phyloP scores from a whole-genome alignment of 768 basidiomycete species.

The Pisolithus orientalis region DNA sequence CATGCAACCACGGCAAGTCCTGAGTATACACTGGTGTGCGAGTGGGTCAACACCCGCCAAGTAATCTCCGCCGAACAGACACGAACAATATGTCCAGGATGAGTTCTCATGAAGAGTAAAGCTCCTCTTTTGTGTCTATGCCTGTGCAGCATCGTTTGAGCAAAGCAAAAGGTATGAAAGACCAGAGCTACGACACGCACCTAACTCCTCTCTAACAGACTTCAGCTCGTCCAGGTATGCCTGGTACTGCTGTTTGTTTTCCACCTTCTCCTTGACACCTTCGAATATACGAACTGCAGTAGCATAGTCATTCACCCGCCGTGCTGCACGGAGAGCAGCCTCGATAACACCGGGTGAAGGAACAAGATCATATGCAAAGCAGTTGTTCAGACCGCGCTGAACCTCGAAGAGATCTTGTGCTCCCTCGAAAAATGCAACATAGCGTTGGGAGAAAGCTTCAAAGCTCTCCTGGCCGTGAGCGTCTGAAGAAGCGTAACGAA shows the following conservation, averaged over 20 bases:
- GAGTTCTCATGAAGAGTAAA: constrained; percentile 42
- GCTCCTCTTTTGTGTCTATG: constrained; percentile 56
- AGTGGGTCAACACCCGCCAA: not conserved
- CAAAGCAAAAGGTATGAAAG: not conserved
- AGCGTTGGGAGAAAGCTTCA: constrained; percentile 91
- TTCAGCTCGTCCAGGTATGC: constrained; percentile 90
- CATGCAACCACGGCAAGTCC: not conserved
- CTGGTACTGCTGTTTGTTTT: constrained; percentile 94
- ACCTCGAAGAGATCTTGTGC: constrained; percentile 98
- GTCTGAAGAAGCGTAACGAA: constrained; percentile 37
- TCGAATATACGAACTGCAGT: constrained; percentile 96
- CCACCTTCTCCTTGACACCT: constrained; percentile 95
- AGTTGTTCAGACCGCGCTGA: constrained; percentile 98
- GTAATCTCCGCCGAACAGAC: not conserved
- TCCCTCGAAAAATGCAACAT: constrained; percentile 87
- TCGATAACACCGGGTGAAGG: constrained; percentile 80
- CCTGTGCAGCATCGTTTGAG: constrained; percentile 29
- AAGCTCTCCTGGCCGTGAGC: constrained; percentile 86
- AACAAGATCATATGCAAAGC: constrained; percentile 97
- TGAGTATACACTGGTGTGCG: not conserved
- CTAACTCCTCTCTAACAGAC: constrained; percentile 84
- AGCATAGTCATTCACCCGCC: constrained; percentile 94
- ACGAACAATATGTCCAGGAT: constrained; percentile 8
- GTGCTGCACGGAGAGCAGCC: constrained; percentile 79
- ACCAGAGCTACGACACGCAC: constrained; percentile 35